Percentiles rank a stretch among this genome's conserved stretches.
These are phyloP conservation scores for Austroboletus rostrupii DNA, from an alignment of 1,284 basidiomycete species.

Conservation along the genomic window DNA sequence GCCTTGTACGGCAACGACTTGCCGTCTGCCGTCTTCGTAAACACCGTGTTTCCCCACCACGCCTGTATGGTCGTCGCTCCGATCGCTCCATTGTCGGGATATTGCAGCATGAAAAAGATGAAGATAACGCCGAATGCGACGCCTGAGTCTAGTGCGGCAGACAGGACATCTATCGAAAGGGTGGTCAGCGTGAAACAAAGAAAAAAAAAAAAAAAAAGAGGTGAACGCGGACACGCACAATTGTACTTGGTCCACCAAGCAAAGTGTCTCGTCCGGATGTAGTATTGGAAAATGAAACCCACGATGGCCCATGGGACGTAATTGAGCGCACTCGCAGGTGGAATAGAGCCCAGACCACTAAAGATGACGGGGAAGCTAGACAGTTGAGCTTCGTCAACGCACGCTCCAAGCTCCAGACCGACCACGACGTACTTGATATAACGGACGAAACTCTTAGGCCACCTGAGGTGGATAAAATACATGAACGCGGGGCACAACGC, in stretches of 20 bases:
- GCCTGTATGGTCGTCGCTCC: slow-evolving; percentile 47
- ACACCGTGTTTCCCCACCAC: slow-evolving; percentile 74
- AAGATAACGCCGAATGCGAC: slow-evolving; percentile 51
- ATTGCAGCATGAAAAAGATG: slow-evolving; percentile 69
- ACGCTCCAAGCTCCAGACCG: too few relatives aligned
- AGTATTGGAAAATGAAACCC: slow-evolving; percentile 53
- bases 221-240: slow-evolving; percentile 25
- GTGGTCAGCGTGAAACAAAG: neutral
- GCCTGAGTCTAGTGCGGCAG: slow-evolving; percentile 49
- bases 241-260: slow-evolving; percentile 59
- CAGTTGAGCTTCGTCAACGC: too few relatives aligned
- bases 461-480: slow-evolving; percentile 38
- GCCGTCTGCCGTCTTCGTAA: slow-evolving; percentile 41
- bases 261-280: slow-evolving; percentile 44
- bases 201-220: neutral
- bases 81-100: slow-evolving; percentile 59
- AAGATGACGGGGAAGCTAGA: slow-evolving; percentile 49
- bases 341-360: slow-evolving; percentile 48
- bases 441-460: slow-evolving; percentile 40
- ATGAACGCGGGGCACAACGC: slow-evolving; percentile 40
- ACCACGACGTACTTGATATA: slow-evolving; percentile 43
- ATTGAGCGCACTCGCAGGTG: slow-evolving; percentile 45
- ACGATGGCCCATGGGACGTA: slow-evolving; percentile 48
- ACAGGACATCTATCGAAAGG: slow-evolving; percentile 39
- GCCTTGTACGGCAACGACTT: slow-evolving; percentile 23